Percentiles rank a stretch among this genome's conserved stretches.
Evolutionary conservation across 192 early-diverging fungal genomes (phyloP).

Genomic region (Fimicolochytrium jonesii): DNA sequence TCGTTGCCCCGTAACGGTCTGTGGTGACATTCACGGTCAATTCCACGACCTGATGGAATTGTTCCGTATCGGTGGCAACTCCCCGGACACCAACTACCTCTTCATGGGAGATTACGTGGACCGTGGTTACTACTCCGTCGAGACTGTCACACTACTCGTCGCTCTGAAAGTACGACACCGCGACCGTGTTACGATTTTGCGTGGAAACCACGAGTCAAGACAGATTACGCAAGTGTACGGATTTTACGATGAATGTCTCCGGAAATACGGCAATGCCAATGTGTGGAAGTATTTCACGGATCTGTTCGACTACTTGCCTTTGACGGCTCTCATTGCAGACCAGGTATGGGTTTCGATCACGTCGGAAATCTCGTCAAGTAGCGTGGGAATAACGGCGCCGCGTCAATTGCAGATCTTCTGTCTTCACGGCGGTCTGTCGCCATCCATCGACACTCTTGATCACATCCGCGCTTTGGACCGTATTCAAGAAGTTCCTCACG

Average conservation of each 20-base stretch:
- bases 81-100: constrained; percentile 95
- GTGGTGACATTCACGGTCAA: constrained; percentile 98
- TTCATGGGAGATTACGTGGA: constrained; percentile 91
- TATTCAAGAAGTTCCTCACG: constrained; percentile 96
- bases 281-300: constrained; percentile 98
- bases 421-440: constrained; percentile 92
- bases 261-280: constrained; percentile 93
- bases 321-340: constrained; percentile 92
- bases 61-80: constrained; percentile 89
- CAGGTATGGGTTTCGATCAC: constrained; percentile 40
- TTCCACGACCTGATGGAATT: constrained; percentile 95
- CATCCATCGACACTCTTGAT: constrained; percentile 88
- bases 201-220: constrained; percentile 89
- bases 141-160: constrained; percentile 93
- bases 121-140: constrained; percentile 80
- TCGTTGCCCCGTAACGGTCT: constrained; percentile 91
- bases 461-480: constrained; percentile 94
- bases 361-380: background rate
- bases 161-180: constrained; percentile 91
- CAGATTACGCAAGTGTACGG: constrained; percentile 99
- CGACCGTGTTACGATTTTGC: constrained; percentile 89
- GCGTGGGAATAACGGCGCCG: background rate
- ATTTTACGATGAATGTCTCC: constrained; percentile 95
- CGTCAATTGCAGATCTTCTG: constrained; percentile 84
- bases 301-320: constrained; percentile 92